Evolutionary conservation across 192 early-diverging fungal genomes (phyloP).

Genomic region (Chytriomyces hyalinus): DNA sequence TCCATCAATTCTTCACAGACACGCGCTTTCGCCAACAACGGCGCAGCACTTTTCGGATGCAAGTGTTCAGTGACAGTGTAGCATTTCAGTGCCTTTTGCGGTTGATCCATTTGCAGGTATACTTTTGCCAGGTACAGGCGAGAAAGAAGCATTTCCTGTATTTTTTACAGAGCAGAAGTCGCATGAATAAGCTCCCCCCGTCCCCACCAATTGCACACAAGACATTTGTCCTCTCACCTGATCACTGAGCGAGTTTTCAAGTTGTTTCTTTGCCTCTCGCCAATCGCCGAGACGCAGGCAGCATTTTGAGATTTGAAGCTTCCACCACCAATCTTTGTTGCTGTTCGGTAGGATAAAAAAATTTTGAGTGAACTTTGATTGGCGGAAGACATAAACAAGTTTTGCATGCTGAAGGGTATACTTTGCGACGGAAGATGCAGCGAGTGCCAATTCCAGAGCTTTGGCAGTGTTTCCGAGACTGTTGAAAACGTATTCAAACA

Average conservation of each 20-base stretch:
- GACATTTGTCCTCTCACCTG: constrained; percentile 11
- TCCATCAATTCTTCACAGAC: constrained; percentile 37
- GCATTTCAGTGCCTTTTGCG: constrained; percentile 35
- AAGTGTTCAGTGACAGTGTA: constrained; percentile 22
- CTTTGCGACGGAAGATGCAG: constrained; percentile 14
- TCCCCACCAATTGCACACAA: background rate
- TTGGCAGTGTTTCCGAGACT: constrained; percentile 7
- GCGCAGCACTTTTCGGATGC: constrained; percentile 4
- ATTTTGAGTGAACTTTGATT: background rate
- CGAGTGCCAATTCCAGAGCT: constrained; percentile 37
- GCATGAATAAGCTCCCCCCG: background rate
- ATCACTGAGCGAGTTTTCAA: constrained; percentile 31
- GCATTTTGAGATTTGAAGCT: constrained; percentile 39
- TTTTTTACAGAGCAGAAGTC: background rate
- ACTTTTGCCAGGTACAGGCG: constrained; percentile 35
- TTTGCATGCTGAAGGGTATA: background rate
- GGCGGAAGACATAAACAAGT: too few species aligned
- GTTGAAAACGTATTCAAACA: constrained; percentile 32
- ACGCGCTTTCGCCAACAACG: constrained; percentile 33
- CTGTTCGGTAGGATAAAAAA: background rate
- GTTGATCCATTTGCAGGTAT: constrained; percentile 36
- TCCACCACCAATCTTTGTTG: constrained; percentile 50
- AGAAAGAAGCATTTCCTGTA: constrained; percentile 31
- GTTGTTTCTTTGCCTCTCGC: constrained; percentile 33
- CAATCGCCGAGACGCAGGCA: constrained; percentile 18